Conservation (phyloP, 306 rosid genomes). For the Albizia julibrissin region DNA sequence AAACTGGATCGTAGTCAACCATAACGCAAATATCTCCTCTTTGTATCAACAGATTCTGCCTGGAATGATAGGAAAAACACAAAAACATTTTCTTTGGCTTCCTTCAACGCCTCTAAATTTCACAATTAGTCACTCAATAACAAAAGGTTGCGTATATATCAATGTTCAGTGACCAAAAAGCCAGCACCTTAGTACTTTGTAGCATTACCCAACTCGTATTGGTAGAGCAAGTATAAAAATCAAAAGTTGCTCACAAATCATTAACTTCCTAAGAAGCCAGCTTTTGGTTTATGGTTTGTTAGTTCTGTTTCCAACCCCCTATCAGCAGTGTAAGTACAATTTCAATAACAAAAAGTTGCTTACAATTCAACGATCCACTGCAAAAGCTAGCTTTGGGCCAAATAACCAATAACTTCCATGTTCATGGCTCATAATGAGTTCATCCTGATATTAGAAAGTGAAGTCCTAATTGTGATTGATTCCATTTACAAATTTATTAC, state of each 20-base stretch:
- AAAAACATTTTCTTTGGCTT: background rate
- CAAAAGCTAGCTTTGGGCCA: constrained; percentile 9
- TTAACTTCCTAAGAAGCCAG: background rate
- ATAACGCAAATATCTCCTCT: background rate
- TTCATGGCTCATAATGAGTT: constrained; percentile 13
- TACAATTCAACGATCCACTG: constrained; percentile 11
- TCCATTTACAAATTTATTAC: constrained; percentile 50
- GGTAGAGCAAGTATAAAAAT: constrained; percentile 4
- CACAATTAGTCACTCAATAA: background rate
- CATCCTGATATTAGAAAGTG: constrained; percentile 13
- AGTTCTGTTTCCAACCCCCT: constrained; percentile 1
- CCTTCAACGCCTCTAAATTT: background rate
- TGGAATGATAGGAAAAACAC: background rate
- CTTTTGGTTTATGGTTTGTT: background rate
- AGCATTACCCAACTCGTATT: constrained; percentile 12
- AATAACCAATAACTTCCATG: constrained; percentile 19
- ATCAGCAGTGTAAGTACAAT: constrained; percentile 21
- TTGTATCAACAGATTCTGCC: background rate
- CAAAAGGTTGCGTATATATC: constrained; percentile 12
- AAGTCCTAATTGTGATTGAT: constrained; percentile 8
- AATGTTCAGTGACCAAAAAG: constrained; percentile 22
- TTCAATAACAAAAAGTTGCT: constrained; percentile 7
- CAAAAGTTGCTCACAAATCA: constrained; percentile 21
- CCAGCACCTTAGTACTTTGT: constrained; percentile 2
- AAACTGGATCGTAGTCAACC: background rate